Percentiles rank a stretch among this genome's conserved stretches.
These are phyloP conservation scores for Epichloe scottii DNA, from an alignment of 2,329 filamentous ascomycete species.

Conservation along the genomic window DNA sequence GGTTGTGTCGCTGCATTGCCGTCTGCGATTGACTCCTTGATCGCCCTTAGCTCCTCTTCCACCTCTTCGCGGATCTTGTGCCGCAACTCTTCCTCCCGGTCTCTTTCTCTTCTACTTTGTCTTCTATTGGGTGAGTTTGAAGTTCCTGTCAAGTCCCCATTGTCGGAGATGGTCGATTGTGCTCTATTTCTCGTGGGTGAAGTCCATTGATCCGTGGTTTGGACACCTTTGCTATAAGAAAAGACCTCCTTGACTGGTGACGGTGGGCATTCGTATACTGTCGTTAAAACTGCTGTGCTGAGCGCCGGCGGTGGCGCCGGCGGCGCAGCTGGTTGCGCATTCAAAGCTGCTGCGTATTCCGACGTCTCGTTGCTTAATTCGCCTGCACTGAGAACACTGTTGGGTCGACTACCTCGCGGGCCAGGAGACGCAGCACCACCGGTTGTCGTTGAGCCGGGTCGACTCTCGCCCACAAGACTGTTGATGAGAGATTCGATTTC, in stretches of 20 bases:
- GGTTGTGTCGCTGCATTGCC: conserved; percentile 16
- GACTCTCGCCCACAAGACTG: conserved; percentile 67
- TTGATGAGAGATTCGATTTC: conserved; percentile 81
- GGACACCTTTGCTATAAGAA: conserved; percentile 94
- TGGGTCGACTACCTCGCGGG: conserved; percentile 62
- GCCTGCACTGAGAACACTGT: conserved; percentile 71
- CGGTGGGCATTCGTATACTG: conserved; percentile 69
- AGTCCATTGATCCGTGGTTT: conserved; percentile 70
- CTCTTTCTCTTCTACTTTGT: conserved; percentile 64
- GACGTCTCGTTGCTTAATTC: conserved; percentile 67
- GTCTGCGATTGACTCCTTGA: conserved; percentile 47
- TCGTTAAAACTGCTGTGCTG: conserved; percentile 59
- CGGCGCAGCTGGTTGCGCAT: conserved; percentile 21
- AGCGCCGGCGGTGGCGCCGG: conserved; percentile 33
- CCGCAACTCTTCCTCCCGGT: conserved; percentile 79
- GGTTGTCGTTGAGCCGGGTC: conserved; percentile 55
- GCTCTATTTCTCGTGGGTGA: conserved; percentile 35
- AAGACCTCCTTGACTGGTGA: conserved; percentile 72
- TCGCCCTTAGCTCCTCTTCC: conserved; percentile 75
- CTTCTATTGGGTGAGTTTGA: conserved; percentile 56
- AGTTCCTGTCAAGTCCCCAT: conserved; percentile 43
- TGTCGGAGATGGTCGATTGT: conserved; percentile 38
- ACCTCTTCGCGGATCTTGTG: conserved; percentile 78
- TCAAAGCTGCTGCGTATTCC: conserved; percentile 40
- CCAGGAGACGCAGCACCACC: conserved; percentile 53